Percentiles rank a stretch among this genome's conserved stretches.
Evolutionary conservation across 306 rosid species (phyloP).

Genomic region (Pyrus bretschneideri): DNA sequence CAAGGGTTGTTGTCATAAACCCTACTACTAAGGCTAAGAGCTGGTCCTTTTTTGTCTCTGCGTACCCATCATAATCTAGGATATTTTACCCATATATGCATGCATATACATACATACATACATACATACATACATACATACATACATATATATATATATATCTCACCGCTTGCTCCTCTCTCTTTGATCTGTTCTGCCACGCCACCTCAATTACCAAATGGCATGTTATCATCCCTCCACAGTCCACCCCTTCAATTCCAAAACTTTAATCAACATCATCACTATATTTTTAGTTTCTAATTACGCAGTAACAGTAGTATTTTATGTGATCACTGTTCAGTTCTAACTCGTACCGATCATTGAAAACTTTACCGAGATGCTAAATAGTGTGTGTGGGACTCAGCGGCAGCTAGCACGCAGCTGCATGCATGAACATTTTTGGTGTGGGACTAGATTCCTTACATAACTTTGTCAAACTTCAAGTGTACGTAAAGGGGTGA

Average conservation of each 20-base stretch:
- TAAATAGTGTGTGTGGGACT: neutral
- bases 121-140: neutral
- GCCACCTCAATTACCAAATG: conserved; percentile 8
- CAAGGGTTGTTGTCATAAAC: conserved; percentile 27
- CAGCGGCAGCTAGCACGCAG: neutral
- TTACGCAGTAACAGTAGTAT: no score
- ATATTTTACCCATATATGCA: neutral
- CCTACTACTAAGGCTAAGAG: conserved; percentile 25
- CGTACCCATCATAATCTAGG: conserved; percentile 7
- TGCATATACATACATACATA: neutral
- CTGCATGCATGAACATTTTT: neutral
- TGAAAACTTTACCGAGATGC: neutral
- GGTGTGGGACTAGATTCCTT: neutral
- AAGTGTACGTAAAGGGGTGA: neutral
- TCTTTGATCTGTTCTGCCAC: neutral
- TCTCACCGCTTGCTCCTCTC: conserved; percentile 1
- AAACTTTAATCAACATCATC: neutral
- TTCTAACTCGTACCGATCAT: neutral
- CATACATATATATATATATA: neutral
- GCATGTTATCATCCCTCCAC: neutral
- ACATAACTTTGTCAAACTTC: neutral
- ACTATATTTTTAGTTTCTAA: neutral
- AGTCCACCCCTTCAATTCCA: neutral
- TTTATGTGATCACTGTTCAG: no score
- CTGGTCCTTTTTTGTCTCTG: conserved; percentile 43